A percentile compares a stretch with the other conserved stretches of the same genome.
phyloP scores from a whole-genome alignment of 2,329 filamentous ascomycete species.

The Thielaviopsis populi region DNA sequence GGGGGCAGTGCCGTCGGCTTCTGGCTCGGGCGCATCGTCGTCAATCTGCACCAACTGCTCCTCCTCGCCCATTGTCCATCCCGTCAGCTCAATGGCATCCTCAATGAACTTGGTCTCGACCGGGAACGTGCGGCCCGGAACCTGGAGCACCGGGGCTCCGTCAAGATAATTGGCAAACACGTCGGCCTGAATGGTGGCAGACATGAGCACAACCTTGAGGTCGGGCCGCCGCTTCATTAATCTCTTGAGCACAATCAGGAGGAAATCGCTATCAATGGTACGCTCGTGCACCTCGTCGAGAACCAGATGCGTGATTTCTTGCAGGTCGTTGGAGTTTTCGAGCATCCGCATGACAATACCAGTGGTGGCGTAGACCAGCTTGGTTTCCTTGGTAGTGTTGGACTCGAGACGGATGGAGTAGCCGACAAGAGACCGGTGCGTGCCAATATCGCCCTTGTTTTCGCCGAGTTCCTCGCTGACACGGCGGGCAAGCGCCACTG shows the following conservation, averaged over 20 bases:
- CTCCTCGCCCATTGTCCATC: conserved; percentile 47
- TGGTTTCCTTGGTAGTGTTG: conserved; percentile 65
- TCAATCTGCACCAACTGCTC: conserved; percentile 26
- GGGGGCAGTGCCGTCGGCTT: conserved; percentile 40
- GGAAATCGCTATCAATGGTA: conserved; percentile 90
- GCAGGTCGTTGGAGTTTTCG: conserved; percentile 71
- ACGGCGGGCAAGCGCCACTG: conserved; percentile 79
- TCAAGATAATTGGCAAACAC: conserved; percentile 81
- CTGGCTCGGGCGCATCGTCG: conserved; percentile 31
- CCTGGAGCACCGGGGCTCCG: conserved; percentile 71
- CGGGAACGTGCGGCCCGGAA: conserved; percentile 86
- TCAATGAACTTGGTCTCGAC: conserved; percentile 80
- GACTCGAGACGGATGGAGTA: conserved; percentile 91
- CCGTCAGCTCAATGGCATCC: conserved; percentile 78
- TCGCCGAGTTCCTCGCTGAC: conserved; percentile 94
- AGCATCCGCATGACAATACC: conserved; percentile 98
- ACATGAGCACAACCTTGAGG: conserved; percentile 91
- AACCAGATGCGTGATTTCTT: conserved; percentile 82
- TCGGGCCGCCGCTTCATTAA: conserved; percentile 62
- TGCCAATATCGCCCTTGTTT: conserved; percentile 65
- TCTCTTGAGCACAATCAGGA: conserved; percentile 80
- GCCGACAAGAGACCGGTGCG: conserved; percentile 68
- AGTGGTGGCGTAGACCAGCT: conserved; percentile 76
- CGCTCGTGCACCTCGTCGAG: conserved; percentile 97
- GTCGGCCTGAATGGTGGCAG: conserved; percentile 85